Evolutionary conservation across 2,329 filamentous ascomycete species (phyloP), one percentile per base, ranked within the genome.

Genomic region (Exserohilum rostratum): DNA sequence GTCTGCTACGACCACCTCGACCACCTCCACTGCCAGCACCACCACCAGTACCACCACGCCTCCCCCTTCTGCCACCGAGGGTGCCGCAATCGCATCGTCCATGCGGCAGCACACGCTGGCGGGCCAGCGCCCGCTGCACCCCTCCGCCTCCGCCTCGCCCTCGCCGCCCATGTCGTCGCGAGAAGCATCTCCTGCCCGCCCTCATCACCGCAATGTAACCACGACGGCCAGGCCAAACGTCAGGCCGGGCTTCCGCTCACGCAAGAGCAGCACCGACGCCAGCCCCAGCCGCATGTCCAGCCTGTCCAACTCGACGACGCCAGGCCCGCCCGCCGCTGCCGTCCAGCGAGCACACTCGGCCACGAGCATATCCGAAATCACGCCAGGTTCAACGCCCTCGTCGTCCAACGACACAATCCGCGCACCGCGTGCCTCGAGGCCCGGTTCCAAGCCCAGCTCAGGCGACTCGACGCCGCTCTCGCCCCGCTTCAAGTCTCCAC

Each of bases 401-500:
- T 38, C 33, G 33, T 27, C 55, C 35, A 90, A 96, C 60, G 76
- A 84, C 6, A 79, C 84, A 65, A 25, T 25, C 22, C 87, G 87
- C 76, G 79, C 85, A 49, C 43, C 43, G 7, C 43, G 20, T n/a
- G 27, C 43, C 37, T 33, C 30, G 20, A 38, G 33, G 46, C 29
- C 46, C 20, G 29, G 79, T 46, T 82, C 88, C 47, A 62, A 81
- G 35, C 69, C 74, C 55, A 76, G 75, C 35, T 75, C 73, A 50
- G 76, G 77, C 46, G 75, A 76, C 49, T 78, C 67, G 53, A 82
- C 82, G 48, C 86, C 86, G 58, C 84, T 89, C 57, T 93, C 90
- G 42, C 90, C 90, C 40, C 84, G 90, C 58, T 74, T 95, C 60
- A 89, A 88, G 71, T 92, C 90, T 6, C 90, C 90, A 50, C 89